A percentile compares a stretch with the other conserved stretches of the same genome.
Evolutionary conservation across 495 filamentous ascomycete species (phyloP).

Genomic region (Neurospora sp.): DNA sequence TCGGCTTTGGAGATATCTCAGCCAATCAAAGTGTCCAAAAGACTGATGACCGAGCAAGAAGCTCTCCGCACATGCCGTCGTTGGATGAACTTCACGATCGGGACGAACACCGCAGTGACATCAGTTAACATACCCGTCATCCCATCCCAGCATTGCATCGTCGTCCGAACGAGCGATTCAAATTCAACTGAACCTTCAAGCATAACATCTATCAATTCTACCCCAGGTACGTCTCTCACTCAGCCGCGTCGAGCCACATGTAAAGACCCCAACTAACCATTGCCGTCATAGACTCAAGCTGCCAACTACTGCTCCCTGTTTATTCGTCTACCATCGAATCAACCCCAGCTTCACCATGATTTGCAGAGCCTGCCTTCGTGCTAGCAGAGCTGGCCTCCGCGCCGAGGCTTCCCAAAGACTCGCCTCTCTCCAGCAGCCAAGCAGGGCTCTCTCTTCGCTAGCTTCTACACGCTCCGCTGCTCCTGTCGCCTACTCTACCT

Average conservation of each 20-base stretch:
- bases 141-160: not conserved
- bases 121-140: not conserved
- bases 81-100: not conserved
- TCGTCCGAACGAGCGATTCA: not conserved
- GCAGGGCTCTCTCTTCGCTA: not conserved
- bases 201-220: not conserved
- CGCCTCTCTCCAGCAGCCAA: not conserved
- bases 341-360: constrained; percentile 10
- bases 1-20: not conserved
- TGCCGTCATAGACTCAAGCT: not conserved
- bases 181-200: not conserved
- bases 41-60: not conserved
- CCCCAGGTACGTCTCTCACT: not conserved
- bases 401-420: not conserved
- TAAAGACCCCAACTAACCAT: not conserved
- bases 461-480: not conserved
- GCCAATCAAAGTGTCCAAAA: not conserved
- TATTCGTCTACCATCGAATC: not conserved
- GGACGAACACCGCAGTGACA: not conserved
- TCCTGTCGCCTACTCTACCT: not conserved
- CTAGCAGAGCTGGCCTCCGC: constrained; percentile 1
- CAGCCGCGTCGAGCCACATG: not conserved
- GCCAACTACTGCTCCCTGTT: not conserved
- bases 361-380: constrained; percentile 17
- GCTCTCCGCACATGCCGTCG: not conserved